phyloP scores from a whole-genome alignment of 768 basidiomycete genomes.

The Gymnopilus junonius region DNA sequence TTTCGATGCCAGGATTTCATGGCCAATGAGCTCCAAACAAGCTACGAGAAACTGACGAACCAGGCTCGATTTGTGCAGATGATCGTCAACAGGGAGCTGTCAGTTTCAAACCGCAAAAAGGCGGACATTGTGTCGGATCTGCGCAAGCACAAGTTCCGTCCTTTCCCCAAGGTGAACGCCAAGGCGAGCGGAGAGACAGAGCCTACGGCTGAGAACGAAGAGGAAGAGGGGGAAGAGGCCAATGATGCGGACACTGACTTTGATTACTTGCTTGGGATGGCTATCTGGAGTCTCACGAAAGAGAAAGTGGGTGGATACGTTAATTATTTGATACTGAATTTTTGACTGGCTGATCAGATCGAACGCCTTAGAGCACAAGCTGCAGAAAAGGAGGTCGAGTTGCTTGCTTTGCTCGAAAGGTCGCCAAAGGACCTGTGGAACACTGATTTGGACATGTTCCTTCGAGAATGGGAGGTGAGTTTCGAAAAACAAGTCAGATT shows the following conservation, averaged over 20 bases:
- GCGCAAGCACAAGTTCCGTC: constrained; percentile 82
- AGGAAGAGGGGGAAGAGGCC: constrained; percentile 48
- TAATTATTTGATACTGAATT: not conserved
- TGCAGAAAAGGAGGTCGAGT: constrained; percentile 80
- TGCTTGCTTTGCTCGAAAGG: constrained; percentile 76
- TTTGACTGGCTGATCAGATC: constrained; percentile 55
- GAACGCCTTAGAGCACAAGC: constrained; percentile 83
- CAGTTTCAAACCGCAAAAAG: constrained; percentile 88
- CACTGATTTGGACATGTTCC: constrained; percentile 81
- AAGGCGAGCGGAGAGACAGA: constrained; percentile 39
- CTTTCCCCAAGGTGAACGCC: constrained; percentile 72
- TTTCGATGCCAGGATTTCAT: constrained; percentile 68
- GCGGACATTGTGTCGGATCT: constrained; percentile 84
- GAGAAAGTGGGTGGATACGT: constrained; percentile 67
- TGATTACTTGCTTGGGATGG: constrained; percentile 94
- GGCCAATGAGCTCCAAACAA: constrained; percentile 78
- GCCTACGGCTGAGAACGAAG: constrained; percentile 61
- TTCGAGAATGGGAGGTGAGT: constrained; percentile 84
- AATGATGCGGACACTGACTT: constrained; percentile 59
- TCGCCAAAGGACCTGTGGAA: constrained; percentile 90
- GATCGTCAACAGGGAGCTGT: constrained; percentile 86
- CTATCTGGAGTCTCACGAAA: constrained; percentile 92
- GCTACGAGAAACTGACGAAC: constrained; percentile 86
- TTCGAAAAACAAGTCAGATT: not conserved
- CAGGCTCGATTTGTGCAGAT: constrained; percentile 97